Base-by-base conservation (phyloP, 164 flowering plant genomes). In the Liriodendron chinense region DNA sequence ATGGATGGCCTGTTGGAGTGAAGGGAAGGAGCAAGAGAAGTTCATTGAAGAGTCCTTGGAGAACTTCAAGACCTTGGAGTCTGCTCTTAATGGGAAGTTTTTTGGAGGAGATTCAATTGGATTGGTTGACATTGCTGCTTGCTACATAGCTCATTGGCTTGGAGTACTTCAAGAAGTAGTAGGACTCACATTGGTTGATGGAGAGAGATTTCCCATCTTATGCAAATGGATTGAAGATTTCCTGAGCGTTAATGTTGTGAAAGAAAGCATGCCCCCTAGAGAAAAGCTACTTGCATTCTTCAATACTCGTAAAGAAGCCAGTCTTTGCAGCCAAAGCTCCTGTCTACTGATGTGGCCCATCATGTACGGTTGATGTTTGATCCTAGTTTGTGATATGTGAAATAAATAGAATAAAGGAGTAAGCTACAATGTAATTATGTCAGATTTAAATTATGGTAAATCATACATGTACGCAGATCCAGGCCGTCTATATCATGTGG, bases 41-140 rank as follows among this genome's bases (percentile, higher is more conserved):
- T 68, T 21, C 68, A 26, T 79, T 47, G 79, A 77, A 75, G 89
- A 84, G 82, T 80, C 82, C 13, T 1, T 0, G 8, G 80, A 74
- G 74, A n/a, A 1, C 21, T 74, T 87, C 16, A 74, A 76, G 49
- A 66, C 67, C 12, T 83, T 89, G 7, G 87, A 87, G 22, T 61
- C 80, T 26, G 85, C 81, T 74, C 78, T 89, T 1, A 63, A 80
- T 23, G 85, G 61, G 81, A 82, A 70, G 49, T 86, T 86, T 82
- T 87, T 89, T 66, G 90, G 89, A 6, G 92, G 92, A 43, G 83
- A 85, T 2, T 74, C 18, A 0, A 76, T 87, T 16, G 86, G 86
- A 14, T 1, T 82, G 0, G 82, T 81, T 2, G 92, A 89, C 70
- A 81, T 89, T 48, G 81, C 56, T 22, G 86, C 83, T 9, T 65